Base-by-base conservation (phyloP, 192 early-diverging fungal genomes). In the Martensiomyces pterosporus region DNA sequence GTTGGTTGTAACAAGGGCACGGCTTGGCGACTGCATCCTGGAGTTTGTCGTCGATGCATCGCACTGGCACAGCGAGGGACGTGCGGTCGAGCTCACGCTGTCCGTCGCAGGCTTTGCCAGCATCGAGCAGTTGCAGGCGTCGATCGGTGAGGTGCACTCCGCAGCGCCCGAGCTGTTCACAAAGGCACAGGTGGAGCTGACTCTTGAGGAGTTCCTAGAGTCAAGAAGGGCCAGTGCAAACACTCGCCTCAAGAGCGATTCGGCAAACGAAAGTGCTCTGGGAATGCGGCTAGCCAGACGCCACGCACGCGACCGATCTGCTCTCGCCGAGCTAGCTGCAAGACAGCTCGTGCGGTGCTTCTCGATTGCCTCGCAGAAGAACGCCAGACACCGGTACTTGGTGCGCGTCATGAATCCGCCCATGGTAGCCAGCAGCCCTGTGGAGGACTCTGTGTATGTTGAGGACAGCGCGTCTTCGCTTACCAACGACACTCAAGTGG, bases 11-110 rank as follows among this genome's bases (percentile, higher is more conserved):
- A 52, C 52, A 1, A 43, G 71, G 15, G 71, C 71, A 10, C 43
- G 52, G 16, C 43, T 75, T 2, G 55, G 55, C 33, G 47, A 54
- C 44, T 34, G 51, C 32, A 51, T 67, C 16, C 37, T 67, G 0
- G 71, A 75, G 44, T 55, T 75, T 18, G 55, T 67, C 4, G 51
- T 75, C 4, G 70, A 74, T 43, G 70, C 63, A 9, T 62, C 63
- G 12, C 46, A 25, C 9, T 66, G 67, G 67, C 52, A 50, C 17
- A 38, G 9, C 9, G 49, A 64, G 23, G 47, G 46, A 3, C 16
- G 18, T 4, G 26, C 42, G 0, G 64, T 56, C 4, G 59, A 63
- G 9, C 44, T 75, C 15, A 5, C 18, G 39, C 13, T 60, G 14
- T 3, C 33, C 3, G 34, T 58, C 16, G 43, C 21, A 4, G 65